Evolutionary conservation across 495 filamentous ascomycete genomes (phyloP).

Genomic region (Neurospora sp.): DNA sequence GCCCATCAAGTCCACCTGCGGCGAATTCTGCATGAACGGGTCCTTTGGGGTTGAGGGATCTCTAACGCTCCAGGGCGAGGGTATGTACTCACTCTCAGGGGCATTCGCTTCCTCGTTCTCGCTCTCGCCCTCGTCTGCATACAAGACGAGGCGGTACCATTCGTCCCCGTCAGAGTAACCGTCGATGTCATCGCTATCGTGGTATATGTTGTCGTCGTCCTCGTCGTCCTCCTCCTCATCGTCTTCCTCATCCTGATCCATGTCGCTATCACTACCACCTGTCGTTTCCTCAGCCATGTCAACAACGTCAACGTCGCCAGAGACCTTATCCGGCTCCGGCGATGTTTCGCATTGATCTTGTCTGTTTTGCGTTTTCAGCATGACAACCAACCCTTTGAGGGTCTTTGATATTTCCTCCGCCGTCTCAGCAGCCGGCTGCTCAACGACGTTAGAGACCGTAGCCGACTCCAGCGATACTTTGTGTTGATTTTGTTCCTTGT

Average conservation of each 20-base stretch:
- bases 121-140: not conserved
- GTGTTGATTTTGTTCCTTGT: not conserved
- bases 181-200: not conserved
- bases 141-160: not conserved
- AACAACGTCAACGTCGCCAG: not conserved
- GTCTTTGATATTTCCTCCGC: not conserved
- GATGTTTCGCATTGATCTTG: not conserved
- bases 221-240: not conserved
- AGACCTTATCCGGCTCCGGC: not conserved
- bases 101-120: not conserved
- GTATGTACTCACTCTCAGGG: not conserved
- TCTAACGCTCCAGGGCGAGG: not conserved
- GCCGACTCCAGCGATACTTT: not conserved
- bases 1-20: not conserved
- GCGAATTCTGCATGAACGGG: not conserved
- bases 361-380: not conserved
- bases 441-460: not conserved
- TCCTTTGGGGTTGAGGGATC: not conserved
- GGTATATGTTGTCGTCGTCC: not conserved
- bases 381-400: not conserved
- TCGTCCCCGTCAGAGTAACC: not conserved
- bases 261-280: not conserved
- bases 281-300: not conserved
- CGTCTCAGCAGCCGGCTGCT: not conserved
- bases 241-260: not conserved